Conservation (phyloP, 2,329 filamentous ascomycete genomes). For the Arthrobotrys entomopaga region DNA sequence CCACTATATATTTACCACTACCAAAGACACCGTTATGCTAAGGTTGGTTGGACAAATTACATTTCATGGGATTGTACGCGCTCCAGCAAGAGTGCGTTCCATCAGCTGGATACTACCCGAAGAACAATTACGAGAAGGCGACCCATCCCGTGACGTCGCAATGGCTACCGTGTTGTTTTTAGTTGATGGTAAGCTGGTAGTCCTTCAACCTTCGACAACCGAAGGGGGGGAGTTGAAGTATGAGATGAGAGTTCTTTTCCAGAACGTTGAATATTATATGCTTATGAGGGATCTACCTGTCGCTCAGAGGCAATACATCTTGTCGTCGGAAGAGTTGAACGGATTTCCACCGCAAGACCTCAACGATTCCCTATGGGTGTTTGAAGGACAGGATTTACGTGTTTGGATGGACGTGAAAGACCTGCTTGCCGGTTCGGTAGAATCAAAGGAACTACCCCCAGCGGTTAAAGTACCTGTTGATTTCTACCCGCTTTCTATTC, state of each 20-base stretch:
- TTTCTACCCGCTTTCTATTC: slow-evolving; percentile 89
- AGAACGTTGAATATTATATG: slow-evolving; percentile 94
- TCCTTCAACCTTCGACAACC: slow-evolving; percentile 86
- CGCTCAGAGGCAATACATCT: slow-evolving; percentile 49
- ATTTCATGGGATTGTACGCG: slow-evolving; percentile 94
- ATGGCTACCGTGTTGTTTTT: slow-evolving; percentile 93
- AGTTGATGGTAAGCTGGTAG: slow-evolving; percentile 95
- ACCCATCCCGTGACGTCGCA: slow-evolving; percentile 93
- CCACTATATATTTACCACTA: slow-evolving; percentile 86
- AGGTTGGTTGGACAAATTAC: slow-evolving; percentile 98
- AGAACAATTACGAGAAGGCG: slow-evolving; percentile 85
- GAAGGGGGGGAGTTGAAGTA: slow-evolving; percentile 90
- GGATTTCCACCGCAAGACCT: slow-evolving; percentile 66
- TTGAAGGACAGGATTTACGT: slow-evolving; percentile 83
- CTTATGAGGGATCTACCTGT: slow-evolving; percentile 84
- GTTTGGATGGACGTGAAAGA: slow-evolving; percentile 87
- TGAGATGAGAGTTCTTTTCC: slow-evolving; percentile 95
- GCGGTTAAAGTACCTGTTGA: slow-evolving; percentile 85
- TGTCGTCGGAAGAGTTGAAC: slow-evolving; percentile 39
- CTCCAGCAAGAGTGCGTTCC: slow-evolving; percentile 88
- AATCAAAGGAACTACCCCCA: slow-evolving; percentile 74
- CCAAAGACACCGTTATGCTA: slow-evolving; percentile 73
- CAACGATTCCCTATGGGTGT: slow-evolving; percentile 91
- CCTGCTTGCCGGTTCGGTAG: slow-evolving; percentile 73
- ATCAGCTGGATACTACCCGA: slow-evolving; percentile 97